Evolutionary conservation across 768 basidiomycete species (phyloP).

Genomic region (Phaeolepiota aurea): DNA sequence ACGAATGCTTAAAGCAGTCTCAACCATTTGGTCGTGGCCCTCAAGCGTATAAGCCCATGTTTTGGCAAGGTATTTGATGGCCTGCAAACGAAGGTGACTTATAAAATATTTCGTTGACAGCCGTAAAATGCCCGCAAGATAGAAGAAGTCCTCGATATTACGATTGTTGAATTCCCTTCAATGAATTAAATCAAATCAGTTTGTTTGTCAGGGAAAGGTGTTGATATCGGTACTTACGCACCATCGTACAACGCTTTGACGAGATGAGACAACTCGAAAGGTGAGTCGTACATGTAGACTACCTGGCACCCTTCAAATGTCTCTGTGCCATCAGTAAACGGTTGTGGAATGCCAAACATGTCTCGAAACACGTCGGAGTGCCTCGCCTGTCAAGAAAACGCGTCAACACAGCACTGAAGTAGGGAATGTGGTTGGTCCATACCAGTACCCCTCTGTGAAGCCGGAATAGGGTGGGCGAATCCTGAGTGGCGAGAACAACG

Average conservation of each 20-base stretch:
- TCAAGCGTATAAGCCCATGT: constrained; percentile 47
- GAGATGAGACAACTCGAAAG: constrained; percentile 38
- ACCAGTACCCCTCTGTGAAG: constrained; percentile 42
- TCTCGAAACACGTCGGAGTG: constrained; percentile 50
- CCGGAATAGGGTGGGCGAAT: constrained; percentile 37
- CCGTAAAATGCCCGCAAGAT: constrained; percentile 49
- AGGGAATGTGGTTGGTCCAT: constrained; percentile 2
- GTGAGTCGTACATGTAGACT: constrained; percentile 43
- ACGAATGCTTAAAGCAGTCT: constrained; percentile 34
- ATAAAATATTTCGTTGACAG: constrained; percentile 56
- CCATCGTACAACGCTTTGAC: constrained; percentile 51
- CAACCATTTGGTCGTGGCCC: constrained; percentile 50
- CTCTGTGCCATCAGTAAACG: constrained; percentile 19
- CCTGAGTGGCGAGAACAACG: constrained; percentile 38
- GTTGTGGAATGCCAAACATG: constrained; percentile 45
- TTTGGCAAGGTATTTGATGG: constrained; percentile 35
- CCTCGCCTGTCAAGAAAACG: constrained; percentile 25
- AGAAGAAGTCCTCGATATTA: constrained; percentile 42
- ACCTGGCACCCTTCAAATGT: constrained; percentile 39
- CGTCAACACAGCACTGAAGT: constrained; percentile 1
- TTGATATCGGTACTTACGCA: constrained; percentile 26
- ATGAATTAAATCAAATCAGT: background rate
- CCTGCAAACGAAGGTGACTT: constrained; percentile 38
- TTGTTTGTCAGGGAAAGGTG: background rate
- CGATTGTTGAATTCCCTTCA: constrained; percentile 27